phyloP scores from a whole-genome alignment of 306 rosid genomes.

The Dryas alaskensis region DNA sequence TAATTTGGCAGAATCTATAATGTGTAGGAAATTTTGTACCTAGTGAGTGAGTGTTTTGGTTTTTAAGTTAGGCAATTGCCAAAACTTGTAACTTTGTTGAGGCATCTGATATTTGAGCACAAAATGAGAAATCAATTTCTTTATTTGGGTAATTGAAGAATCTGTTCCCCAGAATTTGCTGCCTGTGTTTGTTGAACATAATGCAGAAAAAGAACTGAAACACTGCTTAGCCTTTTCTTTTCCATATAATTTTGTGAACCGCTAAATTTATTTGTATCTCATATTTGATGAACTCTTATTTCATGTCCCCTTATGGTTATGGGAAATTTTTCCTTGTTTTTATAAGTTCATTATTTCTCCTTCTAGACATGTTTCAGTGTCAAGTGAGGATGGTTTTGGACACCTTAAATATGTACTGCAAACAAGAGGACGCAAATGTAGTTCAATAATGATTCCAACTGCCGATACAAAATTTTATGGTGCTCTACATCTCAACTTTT shows the following conservation, averaged over 20 bases:
- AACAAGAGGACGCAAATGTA: not conserved
- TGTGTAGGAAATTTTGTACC: slow-evolving; percentile 20
- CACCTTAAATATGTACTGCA: not conserved
- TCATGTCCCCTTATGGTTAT: not conserved
- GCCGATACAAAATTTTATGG: slow-evolving; percentile 7
- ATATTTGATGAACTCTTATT: too few species aligned
- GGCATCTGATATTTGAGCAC: not conserved
- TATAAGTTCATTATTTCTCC: not conserved
- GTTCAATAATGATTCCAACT: not conserved
- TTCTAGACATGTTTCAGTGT: not conserved
- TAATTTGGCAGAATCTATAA: not conserved
- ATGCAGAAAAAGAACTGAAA: too few species aligned
- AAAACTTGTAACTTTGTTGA: not conserved
- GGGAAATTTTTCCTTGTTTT: not conserved
- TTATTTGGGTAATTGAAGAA: not conserved
- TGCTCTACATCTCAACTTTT: slow-evolving; percentile 6
- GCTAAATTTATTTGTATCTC: too few species aligned
- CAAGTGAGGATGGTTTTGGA: not conserved
- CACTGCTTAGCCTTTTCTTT: too few species aligned
- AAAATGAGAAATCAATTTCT: not conserved
- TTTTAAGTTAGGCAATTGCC: not conserved
- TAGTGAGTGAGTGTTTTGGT: not conserved
- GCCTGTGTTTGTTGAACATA: not conserved
- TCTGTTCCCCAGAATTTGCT: not conserved
- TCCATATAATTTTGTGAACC: too few species aligned